Evolutionary conservation across 805 yeast genomes (phyloP).

Genomic region (Huiozyma sinensis): DNA sequence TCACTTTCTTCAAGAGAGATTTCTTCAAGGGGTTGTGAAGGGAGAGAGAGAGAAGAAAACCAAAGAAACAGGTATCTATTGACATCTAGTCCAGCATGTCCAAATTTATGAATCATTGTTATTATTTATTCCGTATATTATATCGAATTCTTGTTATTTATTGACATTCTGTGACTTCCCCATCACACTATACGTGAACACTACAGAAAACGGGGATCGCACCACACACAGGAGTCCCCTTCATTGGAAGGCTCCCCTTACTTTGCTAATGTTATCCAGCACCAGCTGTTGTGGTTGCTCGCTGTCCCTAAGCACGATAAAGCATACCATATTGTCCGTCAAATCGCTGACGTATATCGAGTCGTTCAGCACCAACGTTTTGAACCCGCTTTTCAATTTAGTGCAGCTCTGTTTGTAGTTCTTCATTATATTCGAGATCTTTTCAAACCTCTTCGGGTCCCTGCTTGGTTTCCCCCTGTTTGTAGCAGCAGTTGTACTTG

Average conservation of each 20-base stretch:
- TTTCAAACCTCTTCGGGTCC: slow-evolving; percentile 91
- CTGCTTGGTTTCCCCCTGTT: slow-evolving; percentile 6
- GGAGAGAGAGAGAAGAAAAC: neutral
- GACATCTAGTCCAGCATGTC: neutral
- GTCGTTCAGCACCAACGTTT: slow-evolving; percentile 60
- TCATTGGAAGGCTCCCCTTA: slow-evolving; percentile 41
- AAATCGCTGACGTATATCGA: slow-evolving; percentile 41
- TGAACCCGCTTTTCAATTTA: slow-evolving; percentile 77
- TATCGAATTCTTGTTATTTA: neutral
- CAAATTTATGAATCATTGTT: neutral
- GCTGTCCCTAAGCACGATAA: slow-evolving; percentile 43
- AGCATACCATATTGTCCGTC: slow-evolving; percentile 51
- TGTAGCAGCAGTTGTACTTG: slow-evolving; percentile 11
- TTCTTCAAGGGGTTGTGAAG: slow-evolving; percentile 65
- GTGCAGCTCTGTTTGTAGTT: slow-evolving; percentile 88
- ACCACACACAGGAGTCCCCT: too few species aligned
- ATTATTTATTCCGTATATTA: neutral
- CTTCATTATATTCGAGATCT: slow-evolving; percentile 85
- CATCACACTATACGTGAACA: too few species aligned
- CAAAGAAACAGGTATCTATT: neutral
- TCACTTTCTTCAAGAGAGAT: slow-evolving; percentile 84
- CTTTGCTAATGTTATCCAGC: slow-evolving; percentile 47
- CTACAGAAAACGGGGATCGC: too few species aligned
- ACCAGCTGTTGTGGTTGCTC: slow-evolving; percentile 31
- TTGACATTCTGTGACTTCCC: too few species aligned